Evolutionary conservation across 2,329 filamentous ascomycete species (phyloP), one percentile per base, ranked within the genome.

Genomic region (Claviceps cyperi): DNA sequence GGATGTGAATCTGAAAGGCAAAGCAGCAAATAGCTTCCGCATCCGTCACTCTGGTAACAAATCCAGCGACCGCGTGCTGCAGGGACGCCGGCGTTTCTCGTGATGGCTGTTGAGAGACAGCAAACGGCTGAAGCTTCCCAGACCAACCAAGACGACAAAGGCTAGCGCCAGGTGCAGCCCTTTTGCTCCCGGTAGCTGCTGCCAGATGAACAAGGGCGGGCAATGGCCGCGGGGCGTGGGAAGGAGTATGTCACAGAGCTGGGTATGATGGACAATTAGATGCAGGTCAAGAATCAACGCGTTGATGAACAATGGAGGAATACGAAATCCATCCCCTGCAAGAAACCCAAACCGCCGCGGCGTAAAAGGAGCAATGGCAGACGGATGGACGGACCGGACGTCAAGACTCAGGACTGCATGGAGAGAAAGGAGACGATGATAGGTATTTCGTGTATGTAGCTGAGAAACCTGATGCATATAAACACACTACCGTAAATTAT

Each of bases 1-100:
- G n/a, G n/a, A 32, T 47, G 46, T 48, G 50, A 43, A 52, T 50
- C 24, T 47, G 19, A 41, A 38, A 37, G 15, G 37, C 35, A 40
- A 41, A 38, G 28, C 15, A 40, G 46, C 28, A 32, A 32, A 32
- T 47, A 44, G 51, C 52, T 28, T 46, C 55, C 49, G 52, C 54
- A 56, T 53, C 45, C 53, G 54, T 57, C 57, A 52, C 57, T 55
- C 52, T 21, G 57, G 54, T 52, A 51, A 58, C 53, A 54, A 48
- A 37, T 47, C 44, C 44, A 47, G 32, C 9, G 17, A 39, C 24
- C 15, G 35, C 22, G 36, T 9, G 41, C 21, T 21, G 36, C 13
- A 28, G 17, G 41, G 9, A 19, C 48, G 35, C 14, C 41, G 24
- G 48, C 48, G 35, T 35, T 37, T 43, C 32, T 39, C 35, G 41